These are phyloP conservation scores for Hypoxylon lenormandii DNA, from an alignment of 495 filamentous ascomycete genomes.

Conservation along the genomic window DNA sequence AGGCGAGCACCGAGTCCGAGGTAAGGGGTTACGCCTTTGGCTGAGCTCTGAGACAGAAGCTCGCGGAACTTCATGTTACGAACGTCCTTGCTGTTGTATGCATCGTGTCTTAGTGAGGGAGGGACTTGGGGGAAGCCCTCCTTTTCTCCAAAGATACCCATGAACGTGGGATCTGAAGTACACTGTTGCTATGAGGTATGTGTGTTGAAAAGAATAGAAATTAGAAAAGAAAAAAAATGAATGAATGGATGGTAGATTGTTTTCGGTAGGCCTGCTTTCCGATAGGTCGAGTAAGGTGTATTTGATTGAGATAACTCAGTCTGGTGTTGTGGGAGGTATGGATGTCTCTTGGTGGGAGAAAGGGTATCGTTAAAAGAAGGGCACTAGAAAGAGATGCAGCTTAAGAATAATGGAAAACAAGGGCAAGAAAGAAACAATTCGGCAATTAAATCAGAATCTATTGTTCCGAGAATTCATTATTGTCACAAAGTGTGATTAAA, in stretches of 20 bases:
- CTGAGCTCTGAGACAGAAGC: slow-evolving; percentile 41
- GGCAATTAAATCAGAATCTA: slow-evolving; percentile 41
- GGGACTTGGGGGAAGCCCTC: slow-evolving; percentile 47
- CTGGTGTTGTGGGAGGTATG: slow-evolving; percentile 16
- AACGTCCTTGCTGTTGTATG: slow-evolving; percentile 43
- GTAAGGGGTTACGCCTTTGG: slow-evolving; percentile 79
- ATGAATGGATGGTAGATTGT: slow-evolving; percentile 10
- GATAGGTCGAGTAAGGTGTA: slow-evolving; percentile 20
- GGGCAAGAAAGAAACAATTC: not conserved
- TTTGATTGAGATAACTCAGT: slow-evolving; percentile 10
- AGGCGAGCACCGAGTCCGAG: slow-evolving; percentile 88
- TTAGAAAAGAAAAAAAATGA: slow-evolving; percentile 1
- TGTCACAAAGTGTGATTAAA: slow-evolving; percentile 18
- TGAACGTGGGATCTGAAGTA: slow-evolving; percentile 5
- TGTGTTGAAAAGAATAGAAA: slow-evolving; percentile 4
- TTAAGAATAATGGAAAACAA: slow-evolving; percentile 15
- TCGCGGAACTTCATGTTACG: slow-evolving; percentile 41
- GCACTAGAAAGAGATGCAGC: slow-evolving; percentile 25
- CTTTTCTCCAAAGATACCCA: slow-evolving; percentile 46
- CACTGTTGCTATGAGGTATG: slow-evolving; percentile 4
- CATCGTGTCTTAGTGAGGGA: slow-evolving; percentile 41
- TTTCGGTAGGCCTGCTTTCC: slow-evolving; percentile 13
- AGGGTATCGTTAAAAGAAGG: slow-evolving; percentile 32
- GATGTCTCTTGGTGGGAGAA: slow-evolving; percentile 7
- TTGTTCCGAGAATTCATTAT: slow-evolving; percentile 38